Percentiles rank a stretch among this genome's conserved stretches.
Conservation (phyloP, 2,329 filamentous ascomycete species). For the Chaetomium sp. region DNA sequence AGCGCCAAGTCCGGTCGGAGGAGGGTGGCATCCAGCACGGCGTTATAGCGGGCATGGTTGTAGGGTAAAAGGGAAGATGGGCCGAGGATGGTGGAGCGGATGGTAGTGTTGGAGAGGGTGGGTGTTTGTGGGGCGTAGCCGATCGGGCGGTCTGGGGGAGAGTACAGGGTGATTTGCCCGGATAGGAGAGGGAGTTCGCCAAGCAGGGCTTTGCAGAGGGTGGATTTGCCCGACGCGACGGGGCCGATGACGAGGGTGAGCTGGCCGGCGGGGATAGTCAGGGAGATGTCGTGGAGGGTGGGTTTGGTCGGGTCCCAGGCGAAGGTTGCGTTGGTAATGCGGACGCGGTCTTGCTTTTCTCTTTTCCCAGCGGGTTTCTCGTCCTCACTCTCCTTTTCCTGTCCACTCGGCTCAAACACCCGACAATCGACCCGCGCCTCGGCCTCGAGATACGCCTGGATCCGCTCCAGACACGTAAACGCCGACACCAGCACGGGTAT, state of each 20-base stretch:
- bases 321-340: constrained; percentile 20
- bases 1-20: constrained; percentile 26
- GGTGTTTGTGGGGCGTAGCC: constrained; percentile 35
- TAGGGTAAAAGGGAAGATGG: constrained; percentile 15
- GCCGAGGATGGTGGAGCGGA: constrained; percentile 29
- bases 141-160: constrained; percentile 21
- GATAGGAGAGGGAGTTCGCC: constrained; percentile 30
- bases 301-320: constrained; percentile 12
- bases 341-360: background rate
- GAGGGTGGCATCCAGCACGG: constrained; percentile 28
- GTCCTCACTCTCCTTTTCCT: background rate
- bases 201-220: constrained; percentile 36
- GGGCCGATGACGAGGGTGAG: constrained; percentile 38
- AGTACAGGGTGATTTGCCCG: constrained; percentile 23
- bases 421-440: constrained; percentile 26
- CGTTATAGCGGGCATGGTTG: constrained; percentile 24
- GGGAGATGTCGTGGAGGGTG: constrained; percentile 25
- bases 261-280: constrained; percentile 27
- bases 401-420: background rate
- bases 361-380: background rate
- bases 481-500: constrained; percentile 17
- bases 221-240: constrained; percentile 40
- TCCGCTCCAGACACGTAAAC: constrained; percentile 21
- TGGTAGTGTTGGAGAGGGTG: constrained; percentile 30
- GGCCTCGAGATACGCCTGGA: constrained; percentile 27